Conservation (phyloP, 2,329 filamentous ascomycete species). For the Fusarium sp. region DNA sequence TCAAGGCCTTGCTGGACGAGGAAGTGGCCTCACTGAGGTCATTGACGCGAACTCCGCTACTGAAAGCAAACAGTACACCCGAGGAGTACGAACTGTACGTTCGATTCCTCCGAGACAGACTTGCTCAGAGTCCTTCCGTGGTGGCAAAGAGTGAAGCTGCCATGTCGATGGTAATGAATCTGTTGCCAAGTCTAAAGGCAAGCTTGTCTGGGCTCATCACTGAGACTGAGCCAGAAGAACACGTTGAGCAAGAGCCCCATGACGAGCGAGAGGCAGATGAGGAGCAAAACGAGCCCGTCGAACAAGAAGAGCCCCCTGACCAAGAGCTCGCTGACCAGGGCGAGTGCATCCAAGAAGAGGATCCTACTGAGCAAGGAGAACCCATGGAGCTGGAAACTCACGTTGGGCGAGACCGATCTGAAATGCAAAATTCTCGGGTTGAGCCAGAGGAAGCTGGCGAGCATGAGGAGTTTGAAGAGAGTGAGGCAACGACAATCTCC, state of each 20-base stretch:
- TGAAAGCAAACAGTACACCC: neutral
- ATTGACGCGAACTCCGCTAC: neutral
- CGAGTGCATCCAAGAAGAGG: neutral
- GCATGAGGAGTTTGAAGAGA: neutral
- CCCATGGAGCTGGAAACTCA: neutral
- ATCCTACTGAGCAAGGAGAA: neutral
- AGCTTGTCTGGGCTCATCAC: neutral
- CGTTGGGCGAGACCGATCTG: neutral
- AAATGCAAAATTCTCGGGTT: neutral
- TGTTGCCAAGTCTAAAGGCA: neutral
- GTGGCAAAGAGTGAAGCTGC: neutral
- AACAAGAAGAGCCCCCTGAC: neutral
- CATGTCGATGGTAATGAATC: neutral
- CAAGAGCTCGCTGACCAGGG: neutral
- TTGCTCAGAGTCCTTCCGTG: fast-evolving
- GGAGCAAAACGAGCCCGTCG: neutral
- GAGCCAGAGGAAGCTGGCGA: neutral
- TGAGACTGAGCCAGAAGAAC: fast-evolving
- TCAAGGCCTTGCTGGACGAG: neutral
- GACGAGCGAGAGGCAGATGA: neutral
- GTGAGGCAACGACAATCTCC: neutral
- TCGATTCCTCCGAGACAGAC: neutral
- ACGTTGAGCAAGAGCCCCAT: neutral
- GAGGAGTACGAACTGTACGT: neutral
- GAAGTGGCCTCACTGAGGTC: neutral